These are phyloP conservation scores for Echinosophora koreensis DNA, from an alignment of 306 rosid genomes.

Conservation along the genomic window DNA sequence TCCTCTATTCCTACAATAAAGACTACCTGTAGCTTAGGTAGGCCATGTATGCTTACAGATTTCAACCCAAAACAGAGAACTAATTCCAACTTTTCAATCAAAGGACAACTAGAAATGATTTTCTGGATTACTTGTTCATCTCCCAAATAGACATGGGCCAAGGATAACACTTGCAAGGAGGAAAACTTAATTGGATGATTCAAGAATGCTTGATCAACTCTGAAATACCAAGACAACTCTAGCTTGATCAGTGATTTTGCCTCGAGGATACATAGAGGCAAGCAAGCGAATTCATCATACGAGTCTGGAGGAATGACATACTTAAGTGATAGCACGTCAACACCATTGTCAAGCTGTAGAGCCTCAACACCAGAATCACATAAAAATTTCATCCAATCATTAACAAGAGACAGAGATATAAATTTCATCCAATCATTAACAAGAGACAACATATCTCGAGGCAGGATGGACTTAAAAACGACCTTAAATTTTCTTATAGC, in stretches of 20 bases:
- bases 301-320: not conserved
- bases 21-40: not conserved
- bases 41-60: not conserved
- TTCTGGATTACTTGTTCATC: not conserved
- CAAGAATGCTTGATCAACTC: not conserved
- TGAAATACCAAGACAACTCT: not conserved
- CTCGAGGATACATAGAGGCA: constrained; percentile 11
- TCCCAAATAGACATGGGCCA: constrained; percentile 10
- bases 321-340: constrained; percentile 27
- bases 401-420: not conserved
- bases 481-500: constrained; percentile 8
- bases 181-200: not conserved
- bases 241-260: constrained; percentile 25
- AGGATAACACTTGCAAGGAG: not conserved
- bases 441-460: not conserved
- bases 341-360: not conserved
- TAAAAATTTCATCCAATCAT: constrained; percentile 21
- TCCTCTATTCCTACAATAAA: not conserved
- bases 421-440: constrained; percentile 17
- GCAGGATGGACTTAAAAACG: not conserved
- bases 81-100: not conserved
- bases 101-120: not conserved
- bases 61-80: not conserved
- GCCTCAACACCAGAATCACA: not conserved
- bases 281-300: not conserved